Evolutionary conservation across 2,329 filamentous ascomycete genomes (phyloP).

Genomic region (Aspergillus jensenii): DNA sequence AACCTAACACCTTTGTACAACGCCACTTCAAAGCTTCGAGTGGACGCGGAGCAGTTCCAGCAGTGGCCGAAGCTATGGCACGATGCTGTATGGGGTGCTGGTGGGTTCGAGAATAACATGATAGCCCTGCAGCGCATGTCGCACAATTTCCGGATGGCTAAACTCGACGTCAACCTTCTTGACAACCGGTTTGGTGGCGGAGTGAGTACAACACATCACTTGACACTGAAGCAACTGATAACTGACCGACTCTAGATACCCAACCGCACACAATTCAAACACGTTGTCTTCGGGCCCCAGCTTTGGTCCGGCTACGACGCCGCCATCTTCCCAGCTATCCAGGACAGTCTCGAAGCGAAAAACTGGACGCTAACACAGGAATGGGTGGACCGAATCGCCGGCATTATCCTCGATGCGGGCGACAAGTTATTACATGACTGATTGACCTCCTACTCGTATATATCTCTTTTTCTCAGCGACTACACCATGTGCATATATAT

Average conservation of each 20-base stretch:
- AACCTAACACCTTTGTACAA: conserved; percentile 61
- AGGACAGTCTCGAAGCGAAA: conserved; percentile 71
- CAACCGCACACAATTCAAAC: conserved; percentile 89
- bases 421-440: conserved; percentile 43
- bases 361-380: conserved; percentile 69
- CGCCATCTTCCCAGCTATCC: conserved; percentile 76
- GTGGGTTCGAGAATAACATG: conserved; percentile 72
- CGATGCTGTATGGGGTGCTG: conserved; percentile 65
- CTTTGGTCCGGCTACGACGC: conserved; percentile 70
- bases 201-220: conserved; percentile 52
- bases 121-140: conserved; percentile 67
- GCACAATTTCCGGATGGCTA: conserved; percentile 76
- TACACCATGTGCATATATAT: conserved; percentile 2
- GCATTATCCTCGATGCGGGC: conserved; percentile 64
- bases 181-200: conserved; percentile 72
- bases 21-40: conserved; percentile 62
- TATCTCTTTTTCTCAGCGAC: neutral
- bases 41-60: conserved; percentile 64
- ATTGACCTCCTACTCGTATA: conserved; percentile 12
- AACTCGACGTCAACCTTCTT: conserved; percentile 79
- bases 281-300: conserved; percentile 83
- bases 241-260: conserved; percentile 59
- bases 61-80: conserved; percentile 79
- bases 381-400: conserved; percentile 70
- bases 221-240: neutral